These are phyloP conservation scores for Candida gorgasii DNA, from an alignment of 805 yeast species.

Conservation along the genomic window DNA sequence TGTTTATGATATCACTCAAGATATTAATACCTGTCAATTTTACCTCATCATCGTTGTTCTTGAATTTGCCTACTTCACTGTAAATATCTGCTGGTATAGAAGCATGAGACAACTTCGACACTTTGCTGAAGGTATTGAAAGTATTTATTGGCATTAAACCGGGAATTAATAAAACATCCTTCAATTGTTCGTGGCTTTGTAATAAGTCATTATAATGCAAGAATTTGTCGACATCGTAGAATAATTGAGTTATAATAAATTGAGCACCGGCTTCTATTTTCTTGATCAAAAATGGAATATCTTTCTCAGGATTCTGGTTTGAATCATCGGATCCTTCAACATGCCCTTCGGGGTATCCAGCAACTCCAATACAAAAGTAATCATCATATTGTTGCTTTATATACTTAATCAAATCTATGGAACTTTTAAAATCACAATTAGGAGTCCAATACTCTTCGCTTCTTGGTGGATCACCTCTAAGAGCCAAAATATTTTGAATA, in stretches of 20 bases:
- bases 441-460: slow-evolving; percentile 63
- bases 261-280: slow-evolving; percentile 95
- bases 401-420: slow-evolving; percentile 83
- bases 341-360: slow-evolving; percentile 98
- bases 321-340: slow-evolving; percentile 77
- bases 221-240: slow-evolving; percentile 83
- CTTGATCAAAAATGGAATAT: slow-evolving; percentile 76
- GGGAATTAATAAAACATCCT: slow-evolving; percentile 66
- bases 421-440: slow-evolving; percentile 64
- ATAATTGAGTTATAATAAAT: slow-evolving; percentile 86
- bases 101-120: slow-evolving; percentile 88
- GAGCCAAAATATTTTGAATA: slow-evolving; percentile 83
- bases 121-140: slow-evolving; percentile 76
- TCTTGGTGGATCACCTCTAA: slow-evolving; percentile 95
- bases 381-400: slow-evolving; percentile 71
- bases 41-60: slow-evolving; percentile 72
- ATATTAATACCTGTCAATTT: slow-evolving; percentile 81
- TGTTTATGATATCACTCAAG: slow-evolving; percentile 60
- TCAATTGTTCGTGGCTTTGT: slow-evolving; percentile 41
- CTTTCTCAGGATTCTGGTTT: slow-evolving; percentile 65
- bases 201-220: slow-evolving; percentile 59
- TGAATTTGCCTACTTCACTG: slow-evolving; percentile 54
- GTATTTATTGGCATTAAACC: slow-evolving; percentile 93
- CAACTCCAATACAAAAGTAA: slow-evolving; percentile 92
- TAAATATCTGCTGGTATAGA: slow-evolving; percentile 63